Base-by-base conservation (phyloP, 345 rosid genomes). In the sweet orange (Citrus sinensis) region DNA sequence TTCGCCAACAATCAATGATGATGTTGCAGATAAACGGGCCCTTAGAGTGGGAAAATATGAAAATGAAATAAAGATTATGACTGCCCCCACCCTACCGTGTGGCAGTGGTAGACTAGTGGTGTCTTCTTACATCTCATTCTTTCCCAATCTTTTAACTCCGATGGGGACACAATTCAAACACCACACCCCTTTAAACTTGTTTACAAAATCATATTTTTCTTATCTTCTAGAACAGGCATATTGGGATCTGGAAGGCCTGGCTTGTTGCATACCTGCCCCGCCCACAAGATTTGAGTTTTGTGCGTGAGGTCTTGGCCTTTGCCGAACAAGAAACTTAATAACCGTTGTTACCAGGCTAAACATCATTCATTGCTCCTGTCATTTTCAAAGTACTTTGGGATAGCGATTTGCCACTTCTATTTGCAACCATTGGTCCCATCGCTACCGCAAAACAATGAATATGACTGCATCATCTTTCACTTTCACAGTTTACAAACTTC, bases 1-100 rank as follows among this genome's bases (percentile, higher is more conserved):
- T 30, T 17, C 42, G 11, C 22, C 40, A 10, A 46, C 70, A 70
- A 37, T n/a, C 39, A 76, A 81, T 72, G 54, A 81, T 72, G 63
- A 72, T 81, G 73, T 17, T 72, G n/a, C 4, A 32, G 30, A 27
- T 27, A 27, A 27, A 27, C 27, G 1, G 27, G 1, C 27, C 27
- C 27, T 27, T 27, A 1, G 27, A 27, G 27, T 27, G 27, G 27
- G 27, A 27, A 27, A 27, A 27, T 27, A 27, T 27, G 27, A 27
- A 27, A 27, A 73, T 9, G 69, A 49, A 8, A 20, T 54, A 4
- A 20, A 51, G 83, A 76, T 70, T 71, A 60, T 25, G 79, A 75
- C 75, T 24, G 69, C 40, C 30, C 58, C 58, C 58, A 9, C 11
- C 58, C 7, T 54, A 17, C 22, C 16, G 4, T 11, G 16, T 3